Percentiles rank a stretch among this genome's conserved stretches.
phyloP scores from a whole-genome alignment of 1,284 basidiomycete species.

The Wolfiporia cocos region DNA sequence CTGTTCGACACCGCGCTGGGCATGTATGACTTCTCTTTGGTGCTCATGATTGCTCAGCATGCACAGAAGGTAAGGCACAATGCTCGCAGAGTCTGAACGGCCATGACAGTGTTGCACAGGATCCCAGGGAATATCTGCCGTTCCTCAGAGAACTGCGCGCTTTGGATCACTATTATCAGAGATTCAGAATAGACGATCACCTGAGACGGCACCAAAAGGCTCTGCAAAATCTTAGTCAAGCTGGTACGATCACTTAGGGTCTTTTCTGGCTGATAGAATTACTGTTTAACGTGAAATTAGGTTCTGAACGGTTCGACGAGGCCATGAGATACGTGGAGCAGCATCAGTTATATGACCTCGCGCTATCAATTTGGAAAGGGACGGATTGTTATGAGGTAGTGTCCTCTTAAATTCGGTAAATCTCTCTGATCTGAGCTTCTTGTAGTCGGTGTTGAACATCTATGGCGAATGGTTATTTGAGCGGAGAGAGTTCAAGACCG shows the following conservation, averaged over 20 bases:
- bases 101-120: constrained; percentile 39
- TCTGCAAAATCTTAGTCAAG: constrained; percentile 66
- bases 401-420: not conserved
- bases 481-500: constrained; percentile 76
- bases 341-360: constrained; percentile 73
- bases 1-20: constrained; percentile 94
- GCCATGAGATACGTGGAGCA: constrained; percentile 76
- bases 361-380: constrained; percentile 67
- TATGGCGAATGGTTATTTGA: constrained; percentile 92
- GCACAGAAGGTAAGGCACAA: constrained; percentile 74
- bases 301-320: constrained; percentile 67
- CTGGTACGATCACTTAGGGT: constrained; percentile 41
- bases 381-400: constrained; percentile 58
- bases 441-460: constrained; percentile 51
- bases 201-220: constrained; percentile 77
- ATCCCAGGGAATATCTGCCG: constrained; percentile 96
- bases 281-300: constrained; percentile 24
- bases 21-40: constrained; percentile 98
- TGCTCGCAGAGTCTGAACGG: not conserved
- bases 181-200: constrained; percentile 92
- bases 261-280: not conserved
- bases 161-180: constrained; percentile 78
- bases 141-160: constrained; percentile 89
- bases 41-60: constrained; percentile 95
- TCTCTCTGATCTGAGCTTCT: not conserved